phyloP scores from a whole-genome alignment of 345 rosid species.

The Ceriops decandra region DNA sequence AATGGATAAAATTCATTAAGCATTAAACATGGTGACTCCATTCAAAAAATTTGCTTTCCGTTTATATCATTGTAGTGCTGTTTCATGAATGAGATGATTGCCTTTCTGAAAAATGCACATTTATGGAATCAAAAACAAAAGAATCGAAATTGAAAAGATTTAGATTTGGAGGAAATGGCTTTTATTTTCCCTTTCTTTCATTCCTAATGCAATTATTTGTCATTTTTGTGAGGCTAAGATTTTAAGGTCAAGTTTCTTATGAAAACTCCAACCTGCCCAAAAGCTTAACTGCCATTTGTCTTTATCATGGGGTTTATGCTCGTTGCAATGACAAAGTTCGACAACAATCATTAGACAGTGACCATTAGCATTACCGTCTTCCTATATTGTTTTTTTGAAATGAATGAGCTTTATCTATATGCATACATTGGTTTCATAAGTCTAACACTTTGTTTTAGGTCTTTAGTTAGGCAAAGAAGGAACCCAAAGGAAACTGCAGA shows the following conservation, averaged over 20 bases:
- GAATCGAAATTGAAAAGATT: too few relatives aligned
- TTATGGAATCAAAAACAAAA: too few relatives aligned
- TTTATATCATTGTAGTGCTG: background rate
- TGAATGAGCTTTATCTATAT: constrained; percentile 1
- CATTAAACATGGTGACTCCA: background rate
- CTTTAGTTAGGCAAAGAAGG: constrained; percentile 80
- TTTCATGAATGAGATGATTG: background rate
- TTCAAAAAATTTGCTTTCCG: background rate
- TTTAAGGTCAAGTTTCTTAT: too few relatives aligned
- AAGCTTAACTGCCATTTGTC: too few relatives aligned
- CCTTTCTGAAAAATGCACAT: too few relatives aligned
- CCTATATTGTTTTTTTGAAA: background rate
- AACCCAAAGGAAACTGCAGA: constrained; percentile 89
- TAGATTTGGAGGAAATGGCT: too few relatives aligned
- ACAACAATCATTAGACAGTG: background rate
- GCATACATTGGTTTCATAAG: background rate
- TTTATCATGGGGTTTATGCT: too few relatives aligned
- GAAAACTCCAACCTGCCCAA: too few relatives aligned
- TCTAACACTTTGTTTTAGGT: constrained; percentile 37
- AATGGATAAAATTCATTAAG: background rate
- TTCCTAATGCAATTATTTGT: too few relatives aligned
- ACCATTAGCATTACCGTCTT: background rate
- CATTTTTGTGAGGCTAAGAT: too few relatives aligned
- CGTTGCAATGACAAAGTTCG: too few relatives aligned
- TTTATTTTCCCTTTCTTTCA: too few relatives aligned